Evolutionary conservation across 2,329 filamentous ascomycete species (phyloP).

Genomic region (Botryotinia globosa): DNA sequence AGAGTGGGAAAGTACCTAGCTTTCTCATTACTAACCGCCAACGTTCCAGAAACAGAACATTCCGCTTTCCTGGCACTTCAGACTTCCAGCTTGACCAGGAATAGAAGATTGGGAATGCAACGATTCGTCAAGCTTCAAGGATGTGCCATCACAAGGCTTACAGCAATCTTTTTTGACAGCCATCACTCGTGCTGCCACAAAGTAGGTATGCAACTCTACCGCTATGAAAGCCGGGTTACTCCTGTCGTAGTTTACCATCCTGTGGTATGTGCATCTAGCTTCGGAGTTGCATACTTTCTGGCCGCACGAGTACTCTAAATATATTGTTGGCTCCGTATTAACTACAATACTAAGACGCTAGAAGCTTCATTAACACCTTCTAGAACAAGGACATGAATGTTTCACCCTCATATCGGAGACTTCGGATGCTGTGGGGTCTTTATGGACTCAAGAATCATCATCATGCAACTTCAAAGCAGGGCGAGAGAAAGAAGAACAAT

Average conservation of each 20-base stretch:
- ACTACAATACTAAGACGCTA: constrained; percentile 6
- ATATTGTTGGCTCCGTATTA: neutral
- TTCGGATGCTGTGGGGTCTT: neutral
- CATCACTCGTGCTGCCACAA: neutral
- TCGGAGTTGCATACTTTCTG: neutral
- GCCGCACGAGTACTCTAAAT: neutral
- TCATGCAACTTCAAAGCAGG: neutral
- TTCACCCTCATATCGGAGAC: constrained; percentile 14
- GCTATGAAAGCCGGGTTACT: neutral
- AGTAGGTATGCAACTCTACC: neutral
- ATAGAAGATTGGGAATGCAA: neutral
- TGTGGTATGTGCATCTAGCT: neutral
- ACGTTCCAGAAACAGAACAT: neutral
- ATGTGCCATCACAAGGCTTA: neutral
- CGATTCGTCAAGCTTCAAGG: neutral
- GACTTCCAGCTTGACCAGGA: neutral
- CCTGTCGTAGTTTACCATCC: neutral
- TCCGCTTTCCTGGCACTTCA: neutral
- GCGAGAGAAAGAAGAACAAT: neutral
- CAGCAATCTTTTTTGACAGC: neutral
- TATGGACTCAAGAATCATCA: neutral
- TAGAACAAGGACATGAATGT: constrained; percentile 18
- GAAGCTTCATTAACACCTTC: constrained; percentile 20
- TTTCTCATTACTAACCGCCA: neutral
- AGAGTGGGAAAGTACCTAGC: constrained; percentile 1